Evolutionary conservation across 2,329 filamentous ascomycete species (phyloP).

Genomic region (Fusarium brevicatenulatum): DNA sequence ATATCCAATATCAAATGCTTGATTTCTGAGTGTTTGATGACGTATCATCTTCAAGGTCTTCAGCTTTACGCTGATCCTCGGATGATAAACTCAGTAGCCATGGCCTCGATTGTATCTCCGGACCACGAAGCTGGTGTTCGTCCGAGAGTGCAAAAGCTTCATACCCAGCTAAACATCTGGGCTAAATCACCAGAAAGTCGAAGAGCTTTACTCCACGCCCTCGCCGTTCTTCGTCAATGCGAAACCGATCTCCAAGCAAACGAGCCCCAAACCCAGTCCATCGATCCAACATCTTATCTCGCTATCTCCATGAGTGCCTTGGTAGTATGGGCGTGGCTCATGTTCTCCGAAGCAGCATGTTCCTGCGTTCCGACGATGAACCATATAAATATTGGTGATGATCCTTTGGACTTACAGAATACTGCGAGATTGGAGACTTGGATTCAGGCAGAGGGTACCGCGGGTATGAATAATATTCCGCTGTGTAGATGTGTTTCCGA

Average conservation of each 20-base stretch:
- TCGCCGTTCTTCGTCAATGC: conserved; percentile 46
- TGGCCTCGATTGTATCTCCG: conserved; percentile 17
- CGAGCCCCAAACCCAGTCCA: conserved; percentile 16
- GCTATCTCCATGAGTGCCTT: conserved; percentile 47
- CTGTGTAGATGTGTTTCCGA: conserved; percentile 46
- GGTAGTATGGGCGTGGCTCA: conserved; percentile 51
- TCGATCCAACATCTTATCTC: conserved; percentile 51
- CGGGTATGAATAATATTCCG: conserved; percentile 44
- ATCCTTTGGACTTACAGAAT: conserved; percentile 39
- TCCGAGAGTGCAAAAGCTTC: conserved; percentile 34
- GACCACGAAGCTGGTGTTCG: conserved; percentile 24
- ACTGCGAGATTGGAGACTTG: conserved; percentile 43
- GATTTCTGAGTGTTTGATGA: conserved; percentile 48
- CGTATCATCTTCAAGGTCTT: conserved; percentile 51
- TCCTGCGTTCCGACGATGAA: conserved; percentile 42
- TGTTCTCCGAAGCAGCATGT: conserved; percentile 42
- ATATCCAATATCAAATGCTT: conserved; percentile 45
- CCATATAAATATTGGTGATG: conserved; percentile 39
- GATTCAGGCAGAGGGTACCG: conserved; percentile 40
- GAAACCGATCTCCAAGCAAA: conserved; percentile 36
- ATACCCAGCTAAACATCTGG: conserved; percentile 45
- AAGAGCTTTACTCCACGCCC: conserved; percentile 48
- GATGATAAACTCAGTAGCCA: conserved; percentile 43
- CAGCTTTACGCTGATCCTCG: conserved; percentile 51
- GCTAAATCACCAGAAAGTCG: conserved; percentile 44